A percentile compares a stretch with the other conserved stretches of the same genome.
phyloP scores from a whole-genome alignment of 371 early-diverging fungal genomes.

The Actinomucor elegans region DNA sequence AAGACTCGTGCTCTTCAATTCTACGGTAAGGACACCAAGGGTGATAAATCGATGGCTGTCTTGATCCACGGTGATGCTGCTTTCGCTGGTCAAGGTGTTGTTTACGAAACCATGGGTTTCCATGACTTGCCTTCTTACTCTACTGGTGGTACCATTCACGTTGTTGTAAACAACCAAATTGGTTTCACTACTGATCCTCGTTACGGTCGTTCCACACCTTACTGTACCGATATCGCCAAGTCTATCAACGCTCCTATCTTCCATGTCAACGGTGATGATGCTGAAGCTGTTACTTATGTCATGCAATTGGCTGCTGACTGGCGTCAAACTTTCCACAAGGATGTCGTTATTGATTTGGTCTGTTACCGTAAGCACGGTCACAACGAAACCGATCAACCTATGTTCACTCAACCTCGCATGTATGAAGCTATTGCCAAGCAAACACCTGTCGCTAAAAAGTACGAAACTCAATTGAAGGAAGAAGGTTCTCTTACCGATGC shows the following conservation, averaged over 20 bases:
- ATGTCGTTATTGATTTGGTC: constrained; percentile 94
- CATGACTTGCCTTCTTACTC: constrained; percentile 92
- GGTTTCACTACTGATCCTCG: constrained; percentile 98
- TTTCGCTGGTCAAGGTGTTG: constrained; percentile 96
- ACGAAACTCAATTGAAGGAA: constrained; percentile 74
- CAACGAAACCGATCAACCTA: constrained; percentile 98
- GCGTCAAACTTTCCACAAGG: constrained; percentile 93
- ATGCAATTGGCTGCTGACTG: constrained; percentile 94
- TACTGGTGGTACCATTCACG: constrained; percentile 96
- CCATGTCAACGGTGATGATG: constrained; percentile 98
- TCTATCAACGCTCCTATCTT: constrained; percentile 93
- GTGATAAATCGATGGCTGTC: constrained; percentile 84
- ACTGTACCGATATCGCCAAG: constrained; percentile 97
- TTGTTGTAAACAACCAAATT: constrained; percentile 98
- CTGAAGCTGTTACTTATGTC: constrained; percentile 93
- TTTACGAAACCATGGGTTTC: constrained; percentile 96
- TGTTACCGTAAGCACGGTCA: constrained; percentile 97
- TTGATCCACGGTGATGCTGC: constrained; percentile 98
- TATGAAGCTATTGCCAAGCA: constrained; percentile 88
- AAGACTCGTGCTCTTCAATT: constrained; percentile 94
- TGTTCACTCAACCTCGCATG: constrained; percentile 98
- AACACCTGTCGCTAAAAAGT: constrained; percentile 80
- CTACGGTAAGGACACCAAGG: constrained; percentile 83
- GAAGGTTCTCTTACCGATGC: constrained; percentile 83
- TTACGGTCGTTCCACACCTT: constrained; percentile 92